A percentile compares a stretch with the other conserved stretches of the same genome.
Conservation (phyloP, 768 basidiomycete genomes). For the Agrocybe chaxingu region DNA sequence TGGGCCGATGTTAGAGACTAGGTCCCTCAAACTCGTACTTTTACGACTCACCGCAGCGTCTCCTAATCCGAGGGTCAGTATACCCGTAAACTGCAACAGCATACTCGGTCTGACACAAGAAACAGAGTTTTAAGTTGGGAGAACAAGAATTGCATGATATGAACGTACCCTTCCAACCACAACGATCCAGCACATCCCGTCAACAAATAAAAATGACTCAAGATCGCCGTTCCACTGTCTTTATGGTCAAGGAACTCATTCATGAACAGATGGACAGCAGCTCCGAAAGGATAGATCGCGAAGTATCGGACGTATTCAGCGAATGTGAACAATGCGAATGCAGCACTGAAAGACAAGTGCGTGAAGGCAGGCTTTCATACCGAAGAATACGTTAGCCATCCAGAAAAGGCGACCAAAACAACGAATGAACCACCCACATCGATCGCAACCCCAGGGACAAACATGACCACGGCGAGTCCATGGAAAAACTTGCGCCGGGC, state of each 20-base stretch:
- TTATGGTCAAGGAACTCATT: conserved; percentile 95
- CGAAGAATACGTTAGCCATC: conserved; percentile 11
- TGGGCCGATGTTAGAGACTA: conserved; percentile 23
- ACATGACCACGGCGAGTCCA: conserved; percentile 93
- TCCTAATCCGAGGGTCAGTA: conserved; percentile 86
- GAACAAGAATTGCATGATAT: not conserved
- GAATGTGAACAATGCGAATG: conserved; percentile 94
- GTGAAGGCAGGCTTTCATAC: conserved; percentile 85
- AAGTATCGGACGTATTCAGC: conserved; percentile 98
- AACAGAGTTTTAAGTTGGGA: conserved; percentile 2
- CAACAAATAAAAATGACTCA: conserved; percentile 96
- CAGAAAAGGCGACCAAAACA: conserved; percentile 5
- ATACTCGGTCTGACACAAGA: conserved; percentile 33
- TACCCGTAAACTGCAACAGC: conserved; percentile 72
- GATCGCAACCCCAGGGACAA: conserved; percentile 87
- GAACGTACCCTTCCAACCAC: conserved; percentile 90
- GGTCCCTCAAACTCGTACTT: not conserved
- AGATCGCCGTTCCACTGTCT: conserved; percentile 92
- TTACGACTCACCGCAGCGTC: conserved; percentile 75
- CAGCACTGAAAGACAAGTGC: conserved; percentile 90
- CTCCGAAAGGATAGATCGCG: conserved; percentile 95
- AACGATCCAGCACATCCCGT: conserved; percentile 92
- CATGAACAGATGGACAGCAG: conserved; percentile 91
- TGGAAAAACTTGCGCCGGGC: conserved; percentile 97
- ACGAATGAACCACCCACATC: conserved; percentile 60